phyloP scores from a whole-genome alignment of 106 monocot genomes.

The Dendrobium catenatum region DNA sequence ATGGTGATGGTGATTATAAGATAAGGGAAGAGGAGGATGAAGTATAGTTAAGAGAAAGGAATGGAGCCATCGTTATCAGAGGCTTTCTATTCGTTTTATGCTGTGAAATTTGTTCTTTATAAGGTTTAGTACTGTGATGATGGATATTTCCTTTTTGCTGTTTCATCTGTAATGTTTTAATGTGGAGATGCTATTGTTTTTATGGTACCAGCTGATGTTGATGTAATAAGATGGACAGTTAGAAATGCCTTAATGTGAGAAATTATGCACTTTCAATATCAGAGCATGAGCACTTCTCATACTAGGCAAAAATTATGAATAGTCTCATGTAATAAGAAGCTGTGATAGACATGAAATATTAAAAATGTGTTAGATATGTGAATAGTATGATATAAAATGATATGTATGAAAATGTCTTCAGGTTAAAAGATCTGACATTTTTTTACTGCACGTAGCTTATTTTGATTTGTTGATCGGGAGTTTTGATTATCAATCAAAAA shows the following conservation, averaged over 20 bases:
- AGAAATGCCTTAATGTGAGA: neutral
- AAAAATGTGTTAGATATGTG: too few relatives aligned
- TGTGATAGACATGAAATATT: too few relatives aligned
- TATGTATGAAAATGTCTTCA: too few relatives aligned
- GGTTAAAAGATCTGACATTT: too few relatives aligned
- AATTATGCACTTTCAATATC: neutral
- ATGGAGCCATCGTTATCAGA: neutral
- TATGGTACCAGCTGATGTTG: neutral
- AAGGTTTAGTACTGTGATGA: neutral
- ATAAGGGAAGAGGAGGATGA: neutral
- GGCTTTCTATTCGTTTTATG: neutral
- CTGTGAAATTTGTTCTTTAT: neutral
- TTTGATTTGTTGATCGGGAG: too few relatives aligned
- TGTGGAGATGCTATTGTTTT: constrained; percentile 1
- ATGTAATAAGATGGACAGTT: neutral
- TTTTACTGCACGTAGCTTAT: too few relatives aligned
- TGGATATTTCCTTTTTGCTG: neutral
- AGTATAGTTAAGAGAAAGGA: neutral
- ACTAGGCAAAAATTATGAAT: too few relatives aligned
- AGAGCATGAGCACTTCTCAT: neutral
- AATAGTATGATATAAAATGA: too few relatives aligned
- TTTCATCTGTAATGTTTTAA: neutral
- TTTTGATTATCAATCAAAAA: too few relatives aligned
- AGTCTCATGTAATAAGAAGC: too few relatives aligned
- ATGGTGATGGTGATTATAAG: neutral